Base-by-base conservation (phyloP, 2,329 filamentous ascomycete genomes). In the Phialophora expanda region DNA sequence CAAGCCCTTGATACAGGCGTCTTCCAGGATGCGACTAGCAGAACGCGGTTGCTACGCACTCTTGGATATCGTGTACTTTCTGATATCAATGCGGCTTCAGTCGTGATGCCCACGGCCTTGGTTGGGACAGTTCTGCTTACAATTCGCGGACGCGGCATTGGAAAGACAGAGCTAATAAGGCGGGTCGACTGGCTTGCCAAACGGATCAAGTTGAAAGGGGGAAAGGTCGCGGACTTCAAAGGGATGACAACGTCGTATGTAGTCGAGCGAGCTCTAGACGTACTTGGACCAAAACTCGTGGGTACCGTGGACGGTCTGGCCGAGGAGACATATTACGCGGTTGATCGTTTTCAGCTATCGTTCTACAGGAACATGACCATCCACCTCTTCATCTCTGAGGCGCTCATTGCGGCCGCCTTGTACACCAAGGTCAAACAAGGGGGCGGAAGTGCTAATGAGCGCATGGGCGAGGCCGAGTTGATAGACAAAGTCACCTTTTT, bases 361-460 rank as follows among this genome's bases (percentile, higher is more conserved):
- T 99, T 99, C 78, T 99, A 99, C 79, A 89, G 95, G 60, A 99
- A 99, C 78, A 98, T 98, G 95, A 97, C 94, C 0, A 99, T 99
- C 68, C 95, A 99, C 76, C 85, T 99, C 4, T 99, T 99, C 77
- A 95, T 99, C 64, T 90, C 92, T 1, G 93, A 98, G 76, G 91
- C 94, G 0, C 83, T 99, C 4, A 92, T 98, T 24, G 95, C 92
- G 67, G 92, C 89, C 4, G 91, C 91, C 30, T 89, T 99, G 84
- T 99, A 99, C 77, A 95, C 89, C 0, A 87, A 87, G 53, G 90
- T 98, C 62, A 99, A 99, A 78, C 88, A 88, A 68, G 95, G 95
- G 17, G 94, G 94, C n/a, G 92, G 91, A 0, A 90, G 91, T 0
- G 83, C 88, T 3, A 87, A 90, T 71, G 92, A 98, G 75, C 87